Evolutionary conservation across 345 rosid species (phyloP).

Genomic region (Abelmoschus esculentus): DNA sequence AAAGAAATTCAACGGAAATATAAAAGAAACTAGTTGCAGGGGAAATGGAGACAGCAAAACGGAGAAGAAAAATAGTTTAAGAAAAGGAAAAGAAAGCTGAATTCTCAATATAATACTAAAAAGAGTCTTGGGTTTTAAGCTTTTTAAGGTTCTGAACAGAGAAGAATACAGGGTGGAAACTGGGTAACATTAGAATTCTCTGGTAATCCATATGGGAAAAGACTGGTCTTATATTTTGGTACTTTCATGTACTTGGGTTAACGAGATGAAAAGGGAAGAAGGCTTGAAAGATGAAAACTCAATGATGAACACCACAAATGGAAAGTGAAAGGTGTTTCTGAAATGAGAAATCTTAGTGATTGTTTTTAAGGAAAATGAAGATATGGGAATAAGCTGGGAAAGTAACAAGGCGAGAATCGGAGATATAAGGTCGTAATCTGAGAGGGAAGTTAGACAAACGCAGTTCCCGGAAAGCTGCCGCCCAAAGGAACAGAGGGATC

Average conservation of each 20-base stretch:
- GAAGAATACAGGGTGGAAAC: constrained; percentile 23
- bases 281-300: background rate
- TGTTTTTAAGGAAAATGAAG: background rate
- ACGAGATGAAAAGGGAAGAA: background rate
- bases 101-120: too few species aligned
- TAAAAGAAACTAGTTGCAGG: constrained; percentile 34
- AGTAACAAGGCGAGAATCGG: background rate
- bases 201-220: background rate
- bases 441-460: background rate
- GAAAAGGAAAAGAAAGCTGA: too few species aligned
- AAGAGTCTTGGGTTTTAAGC: background rate
- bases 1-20: background rate
- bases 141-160: constrained; percentile 19
- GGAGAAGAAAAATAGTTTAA: background rate
- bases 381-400: background rate
- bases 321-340: background rate
- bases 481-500: background rate
- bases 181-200: background rate
- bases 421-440: too few species aligned
- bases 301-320: background rate
- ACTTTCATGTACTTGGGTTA: background rate
- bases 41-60: constrained; percentile 31
- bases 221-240: background rate
- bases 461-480: background rate
- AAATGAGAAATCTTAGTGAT: too few species aligned